These are phyloP conservation scores for Metarhizium humberi DNA, from an alignment of 2,329 filamentous ascomycete species.

Conservation along the genomic window DNA sequence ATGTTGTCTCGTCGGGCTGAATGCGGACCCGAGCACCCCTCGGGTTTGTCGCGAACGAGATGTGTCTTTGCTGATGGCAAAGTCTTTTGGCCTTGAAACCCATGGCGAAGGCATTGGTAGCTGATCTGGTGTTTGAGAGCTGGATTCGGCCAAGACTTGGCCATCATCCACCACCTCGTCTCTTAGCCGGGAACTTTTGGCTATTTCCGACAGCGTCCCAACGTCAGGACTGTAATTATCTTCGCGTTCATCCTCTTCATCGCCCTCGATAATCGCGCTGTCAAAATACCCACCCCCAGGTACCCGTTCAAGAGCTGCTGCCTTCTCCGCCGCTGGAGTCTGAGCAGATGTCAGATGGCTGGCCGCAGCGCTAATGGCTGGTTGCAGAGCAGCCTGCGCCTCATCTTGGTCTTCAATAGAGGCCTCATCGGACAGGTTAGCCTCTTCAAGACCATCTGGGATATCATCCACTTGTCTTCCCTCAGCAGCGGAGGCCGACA, in stretches of 20 bases:
- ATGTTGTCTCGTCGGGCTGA: constrained; percentile 35
- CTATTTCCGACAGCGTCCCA: constrained; percentile 7
- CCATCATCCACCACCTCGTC: background rate
- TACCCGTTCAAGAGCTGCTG: constrained; percentile 39
- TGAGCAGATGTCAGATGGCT: constrained; percentile 44
- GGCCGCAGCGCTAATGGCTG: constrained; percentile 46
- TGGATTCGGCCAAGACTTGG: background rate
- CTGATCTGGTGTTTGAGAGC: background rate
- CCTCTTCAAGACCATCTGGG: constrained; percentile 7
- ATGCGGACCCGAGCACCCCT: constrained; percentile 32
- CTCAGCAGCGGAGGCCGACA: background rate
- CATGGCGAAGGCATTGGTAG: constrained; percentile 19
- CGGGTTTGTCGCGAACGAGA: constrained; percentile 16
- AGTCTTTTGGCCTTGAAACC: constrained; percentile 15
- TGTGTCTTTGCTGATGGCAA: constrained; percentile 9
- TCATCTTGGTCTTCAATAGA: constrained; percentile 39
- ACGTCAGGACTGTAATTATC: constrained; percentile 12
- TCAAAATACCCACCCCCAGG: constrained; percentile 16
- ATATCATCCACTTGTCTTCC: background rate
- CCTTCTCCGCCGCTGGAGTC: constrained; percentile 50
- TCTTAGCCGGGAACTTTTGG: constrained; percentile 5
- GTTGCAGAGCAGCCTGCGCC: constrained; percentile 50
- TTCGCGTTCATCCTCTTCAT: constrained; percentile 11
- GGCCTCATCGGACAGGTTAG: constrained; percentile 11
- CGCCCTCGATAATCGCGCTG: constrained; percentile 8